Conservation (phyloP, 768 basidiomycete genomes). For the Termitomyces bulborhizus region DNA sequence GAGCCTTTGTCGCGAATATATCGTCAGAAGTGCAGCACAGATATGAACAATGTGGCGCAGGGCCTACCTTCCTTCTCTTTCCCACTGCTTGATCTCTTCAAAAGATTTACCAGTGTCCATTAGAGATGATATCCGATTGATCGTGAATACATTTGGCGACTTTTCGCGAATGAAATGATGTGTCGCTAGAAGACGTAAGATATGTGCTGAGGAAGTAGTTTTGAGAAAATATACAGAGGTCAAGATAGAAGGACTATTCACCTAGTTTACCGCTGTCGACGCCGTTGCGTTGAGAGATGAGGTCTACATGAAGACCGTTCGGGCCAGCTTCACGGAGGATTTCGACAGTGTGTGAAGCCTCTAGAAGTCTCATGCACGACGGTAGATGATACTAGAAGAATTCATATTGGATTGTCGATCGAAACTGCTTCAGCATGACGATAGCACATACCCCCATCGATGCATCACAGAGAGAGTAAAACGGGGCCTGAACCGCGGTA, state of each 20-base stretch:
- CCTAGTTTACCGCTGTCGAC: slow-evolving; percentile 48
- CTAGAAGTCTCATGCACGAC: slow-evolving; percentile 66
- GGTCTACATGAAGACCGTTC: slow-evolving; percentile 40
- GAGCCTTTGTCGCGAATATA: slow-evolving; percentile 31
- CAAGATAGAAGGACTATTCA: slow-evolving; percentile 14
- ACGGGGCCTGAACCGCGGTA: slow-evolving; percentile 60
- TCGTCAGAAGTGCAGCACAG: slow-evolving; percentile 6
- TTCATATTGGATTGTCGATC: not conserved
- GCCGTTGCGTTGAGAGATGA: slow-evolving; percentile 37
- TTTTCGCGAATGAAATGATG: slow-evolving; percentile 71
- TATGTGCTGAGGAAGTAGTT: slow-evolving; percentile 45
- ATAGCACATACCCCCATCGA: slow-evolving; percentile 52
- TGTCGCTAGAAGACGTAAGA: slow-evolving; percentile 70
- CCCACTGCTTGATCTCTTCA: slow-evolving; percentile 31
- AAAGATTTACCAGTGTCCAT: slow-evolving; percentile 63
- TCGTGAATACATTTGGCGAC: slow-evolving; percentile 64
- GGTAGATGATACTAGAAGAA: slow-evolving; percentile 63
- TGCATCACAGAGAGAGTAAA: slow-evolving; percentile 69
- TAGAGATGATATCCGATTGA: slow-evolving; percentile 63
- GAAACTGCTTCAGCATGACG: not conserved
- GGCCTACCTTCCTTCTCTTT: slow-evolving; percentile 25
- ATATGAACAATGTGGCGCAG: not conserved
- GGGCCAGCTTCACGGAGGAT: slow-evolving; percentile 62
- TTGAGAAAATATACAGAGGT: not conserved
- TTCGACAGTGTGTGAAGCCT: slow-evolving; percentile 66